phyloP scores from a whole-genome alignment of 495 filamentous ascomycete genomes.

The Xylaria sp. region DNA sequence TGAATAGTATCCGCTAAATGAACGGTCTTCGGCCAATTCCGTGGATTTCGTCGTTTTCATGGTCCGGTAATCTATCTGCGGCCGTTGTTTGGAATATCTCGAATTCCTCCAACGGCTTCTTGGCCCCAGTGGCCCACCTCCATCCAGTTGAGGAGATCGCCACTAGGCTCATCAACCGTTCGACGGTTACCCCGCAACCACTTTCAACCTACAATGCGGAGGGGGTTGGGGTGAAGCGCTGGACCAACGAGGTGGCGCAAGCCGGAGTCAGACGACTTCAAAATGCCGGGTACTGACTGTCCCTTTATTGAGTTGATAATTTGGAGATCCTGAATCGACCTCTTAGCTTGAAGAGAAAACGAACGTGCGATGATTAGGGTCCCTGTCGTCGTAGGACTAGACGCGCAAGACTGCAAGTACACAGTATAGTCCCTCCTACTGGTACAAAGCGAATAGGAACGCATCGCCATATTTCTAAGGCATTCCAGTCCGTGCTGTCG shows the following conservation, averaged over 20 bases:
- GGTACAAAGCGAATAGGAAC: slow-evolving; percentile 3
- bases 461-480: not conserved
- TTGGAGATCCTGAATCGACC: not conserved
- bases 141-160: slow-evolving; percentile 18
- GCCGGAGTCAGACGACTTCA: slow-evolving; percentile 24
- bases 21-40: slow-evolving; percentile 15
- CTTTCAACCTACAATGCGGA: not conserved
- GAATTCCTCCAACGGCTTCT: slow-evolving; percentile 1
- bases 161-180: slow-evolving; percentile 7
- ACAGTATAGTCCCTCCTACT: slow-evolving; percentile 11
- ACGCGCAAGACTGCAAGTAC: not conserved
- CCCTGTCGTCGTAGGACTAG: slow-evolving; percentile 6
- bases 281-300: slow-evolving; percentile 17
- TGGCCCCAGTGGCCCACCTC: not conserved
- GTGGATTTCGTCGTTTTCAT: not conserved
- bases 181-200: slow-evolving; percentile 26
- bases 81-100: slow-evolving; percentile 6
- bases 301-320: slow-evolving; percentile 21
- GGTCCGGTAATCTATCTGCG: not conserved
- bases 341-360: slow-evolving; percentile 7
- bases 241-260: slow-evolving; percentile 21
- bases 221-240: not conserved
- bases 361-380: slow-evolving; percentile 18
- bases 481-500: not conserved
- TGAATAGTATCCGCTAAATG: not conserved